These are phyloP conservation scores for Hemileccinum rubropunctum DNA, from an alignment of 768 basidiomycete species.

Conservation along the genomic window DNA sequence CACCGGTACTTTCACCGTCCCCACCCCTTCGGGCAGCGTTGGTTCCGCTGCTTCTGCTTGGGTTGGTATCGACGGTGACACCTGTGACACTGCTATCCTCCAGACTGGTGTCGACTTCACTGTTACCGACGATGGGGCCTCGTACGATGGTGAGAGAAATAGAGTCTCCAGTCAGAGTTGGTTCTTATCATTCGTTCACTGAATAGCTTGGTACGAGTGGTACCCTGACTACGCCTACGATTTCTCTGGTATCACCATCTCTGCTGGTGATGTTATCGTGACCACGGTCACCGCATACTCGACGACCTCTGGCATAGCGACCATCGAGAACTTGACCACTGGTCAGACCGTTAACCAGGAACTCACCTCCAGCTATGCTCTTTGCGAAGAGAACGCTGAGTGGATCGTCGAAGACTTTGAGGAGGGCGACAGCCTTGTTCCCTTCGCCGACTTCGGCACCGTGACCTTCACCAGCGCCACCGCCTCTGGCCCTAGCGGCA, in stretches of 20 bases:
- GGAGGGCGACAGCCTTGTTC: neutral
- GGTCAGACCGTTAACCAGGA: constrained; percentile 3
- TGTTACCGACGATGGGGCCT: neutral
- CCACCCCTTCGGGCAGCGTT: constrained; percentile 9
- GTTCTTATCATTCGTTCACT: neutral
- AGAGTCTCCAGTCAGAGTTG: neutral
- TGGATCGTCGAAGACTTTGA: constrained; percentile 25
- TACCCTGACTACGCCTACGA: constrained; percentile 13
- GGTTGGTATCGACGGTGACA: constrained; percentile 25
- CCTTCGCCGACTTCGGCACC: constrained; percentile 20
- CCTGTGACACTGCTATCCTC: constrained; percentile 12
- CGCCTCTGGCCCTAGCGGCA: constrained; percentile 3
- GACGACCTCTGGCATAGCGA: constrained; percentile 15
- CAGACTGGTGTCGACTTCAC: constrained; percentile 20
- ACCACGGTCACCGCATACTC: constrained; percentile 17
- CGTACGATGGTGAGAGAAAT: constrained; percentile 13
- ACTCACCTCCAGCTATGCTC: constrained; percentile 12
- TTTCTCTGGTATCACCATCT: constrained; percentile 15
- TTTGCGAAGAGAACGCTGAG: constrained; percentile 18
- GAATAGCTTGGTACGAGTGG: constrained; percentile 24
- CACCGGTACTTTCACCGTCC: constrained; percentile 21
- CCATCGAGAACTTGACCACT: constrained; percentile 21
- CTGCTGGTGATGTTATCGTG: constrained; percentile 14
- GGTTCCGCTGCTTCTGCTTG: constrained; percentile 17
- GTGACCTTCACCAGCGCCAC: constrained; percentile 13